phyloP scores from a whole-genome alignment of 768 basidiomycete species.

The Leccinum boreale region DNA sequence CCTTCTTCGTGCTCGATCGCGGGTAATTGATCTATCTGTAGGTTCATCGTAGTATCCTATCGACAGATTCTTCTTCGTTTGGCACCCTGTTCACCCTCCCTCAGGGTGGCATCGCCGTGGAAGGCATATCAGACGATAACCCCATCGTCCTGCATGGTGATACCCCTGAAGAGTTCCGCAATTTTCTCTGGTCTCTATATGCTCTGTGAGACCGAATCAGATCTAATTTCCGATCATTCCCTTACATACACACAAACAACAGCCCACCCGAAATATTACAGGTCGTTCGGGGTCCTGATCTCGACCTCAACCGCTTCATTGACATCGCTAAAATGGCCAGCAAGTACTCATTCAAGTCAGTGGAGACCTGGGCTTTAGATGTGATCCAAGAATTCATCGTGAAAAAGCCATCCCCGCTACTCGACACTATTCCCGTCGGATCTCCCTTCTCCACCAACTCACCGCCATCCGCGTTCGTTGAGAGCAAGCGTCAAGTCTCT shows the following conservation, averaged over 20 bases:
- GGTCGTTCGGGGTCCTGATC: constrained; percentile 42
- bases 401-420: constrained; percentile 51
- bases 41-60: constrained; percentile 60
- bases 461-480: constrained; percentile 36
- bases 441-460: constrained; percentile 21
- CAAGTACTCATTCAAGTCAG: constrained; percentile 72
- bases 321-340: constrained; percentile 64
- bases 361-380: constrained; percentile 74
- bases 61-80: constrained; percentile 64
- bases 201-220: constrained; percentile 55
- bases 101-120: constrained; percentile 45
- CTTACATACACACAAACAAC: constrained; percentile 2
- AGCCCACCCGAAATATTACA: constrained; percentile 61
- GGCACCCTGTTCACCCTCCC: constrained; percentile 65
- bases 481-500: constrained; percentile 48
- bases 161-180: constrained; percentile 60
- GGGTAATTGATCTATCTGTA: constrained; percentile 21
- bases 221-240: background rate
- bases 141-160: constrained; percentile 66
- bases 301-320: constrained; percentile 53
- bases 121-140: constrained; percentile 62
- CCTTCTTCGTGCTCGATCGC: background rate
- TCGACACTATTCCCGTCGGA: constrained; percentile 38
- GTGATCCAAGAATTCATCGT: constrained; percentile 69
- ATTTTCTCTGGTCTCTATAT: constrained; percentile 77